phyloP scores from a whole-genome alignment of 75 land plant species.

The Pinus taeda region DNA sequence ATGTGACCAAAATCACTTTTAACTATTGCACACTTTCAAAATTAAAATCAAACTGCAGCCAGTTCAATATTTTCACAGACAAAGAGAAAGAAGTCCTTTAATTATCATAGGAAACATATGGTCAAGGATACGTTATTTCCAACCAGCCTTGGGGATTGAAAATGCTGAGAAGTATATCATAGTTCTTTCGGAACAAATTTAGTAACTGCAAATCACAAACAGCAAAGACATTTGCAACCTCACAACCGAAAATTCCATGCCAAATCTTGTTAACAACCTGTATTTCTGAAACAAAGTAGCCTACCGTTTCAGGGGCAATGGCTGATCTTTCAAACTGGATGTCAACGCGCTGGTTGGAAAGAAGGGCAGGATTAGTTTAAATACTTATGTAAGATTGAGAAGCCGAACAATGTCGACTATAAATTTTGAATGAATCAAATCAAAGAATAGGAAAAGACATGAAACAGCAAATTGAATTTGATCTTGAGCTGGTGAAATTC shows the following conservation, averaged over 20 bases:
- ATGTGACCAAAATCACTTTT: not conserved
- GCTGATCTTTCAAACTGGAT: constrained; percentile 64
- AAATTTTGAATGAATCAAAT: not conserved
- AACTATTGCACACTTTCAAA: constrained; percentile 1
- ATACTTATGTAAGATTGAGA: not conserved
- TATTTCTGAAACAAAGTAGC: not conserved
- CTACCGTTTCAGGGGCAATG: constrained; percentile 79
- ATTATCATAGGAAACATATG: not conserved
- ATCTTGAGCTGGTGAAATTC: too few species aligned
- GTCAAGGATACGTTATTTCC: too few species aligned
- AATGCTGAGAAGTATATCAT: too few species aligned
- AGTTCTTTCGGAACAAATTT: too few species aligned
- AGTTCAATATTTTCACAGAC: not conserved
- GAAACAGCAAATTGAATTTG: too few species aligned
- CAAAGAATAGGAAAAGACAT: not conserved
- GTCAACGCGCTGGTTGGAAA: constrained; percentile 54
- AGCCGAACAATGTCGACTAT: not conserved
- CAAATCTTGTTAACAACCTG: too few species aligned
- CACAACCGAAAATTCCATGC: too few species aligned
- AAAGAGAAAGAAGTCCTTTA: not conserved
- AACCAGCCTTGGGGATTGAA: too few species aligned
- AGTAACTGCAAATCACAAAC: too few species aligned
- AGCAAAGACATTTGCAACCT: too few species aligned
- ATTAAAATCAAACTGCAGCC: constrained; percentile 7
- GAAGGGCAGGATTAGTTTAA: not conserved